Evolutionary conservation across 495 filamentous ascomycete genomes (phyloP), one percentile per base, ranked within the genome.

Genomic region (Achaetomiella virescens): DNA sequence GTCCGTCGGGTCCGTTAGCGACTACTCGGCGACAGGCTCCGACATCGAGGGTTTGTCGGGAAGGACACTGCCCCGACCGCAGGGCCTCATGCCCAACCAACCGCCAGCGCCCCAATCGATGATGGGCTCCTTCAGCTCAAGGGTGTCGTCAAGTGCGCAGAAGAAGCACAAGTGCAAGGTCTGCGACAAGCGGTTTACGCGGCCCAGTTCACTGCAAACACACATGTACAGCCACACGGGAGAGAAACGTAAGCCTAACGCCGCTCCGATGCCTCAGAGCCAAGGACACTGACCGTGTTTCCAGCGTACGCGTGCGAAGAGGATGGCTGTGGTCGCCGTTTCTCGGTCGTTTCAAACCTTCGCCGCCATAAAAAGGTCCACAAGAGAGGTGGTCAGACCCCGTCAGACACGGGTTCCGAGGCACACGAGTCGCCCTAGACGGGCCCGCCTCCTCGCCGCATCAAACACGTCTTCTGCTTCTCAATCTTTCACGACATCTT

Each of bases 131-230:
- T 98, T 98, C 77, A 97, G 89, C 76, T 97, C 93, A 42, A 97
- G 97, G 70, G 85, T 97, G 45, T 89, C 90, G 10, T 92, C 90
- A 21, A 95, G 88, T 74, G 91, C 93, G 25, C 92, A 97, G 67
- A 98, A 98, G 84, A 98, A 97, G 78, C 93, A 98, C 76, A 97
- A 96, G 74, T 98, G 93, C 80, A 97, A 97, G 78, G 89, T 98
- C 48, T 98, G 93, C 77, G 93, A 97, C 74, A 98, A 98, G 82
- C 84, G 93, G 8, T 98, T 98, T 70, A 97, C 93, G 10, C 83
- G 93, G 37, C 93, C 93, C 1, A 97, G 92, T 66, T 98, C 93
- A 7, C 71, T 98, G 31, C 95, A 97, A 63, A 98, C 93, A 22
- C 93, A 98, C 66, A 97, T 97, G 84, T 98, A 98, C 73, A 96